Evolutionary conservation across 1,284 basidiomycete genomes (phyloP).

Genomic region (Cryptococcus jaspeensis): DNA sequence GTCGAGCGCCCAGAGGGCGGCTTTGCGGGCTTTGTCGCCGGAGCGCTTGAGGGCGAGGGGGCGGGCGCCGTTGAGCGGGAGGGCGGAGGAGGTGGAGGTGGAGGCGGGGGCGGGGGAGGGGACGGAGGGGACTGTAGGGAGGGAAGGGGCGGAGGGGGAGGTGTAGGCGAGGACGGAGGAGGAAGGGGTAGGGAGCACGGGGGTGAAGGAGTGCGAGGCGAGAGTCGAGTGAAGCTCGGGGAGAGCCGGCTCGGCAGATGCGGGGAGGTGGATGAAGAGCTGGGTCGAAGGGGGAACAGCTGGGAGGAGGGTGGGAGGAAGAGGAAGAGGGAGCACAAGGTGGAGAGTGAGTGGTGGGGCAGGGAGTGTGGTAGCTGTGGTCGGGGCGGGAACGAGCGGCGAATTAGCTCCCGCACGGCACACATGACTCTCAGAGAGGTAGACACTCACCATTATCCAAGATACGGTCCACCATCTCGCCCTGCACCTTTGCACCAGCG

Average conservation of each 20-base stretch:
- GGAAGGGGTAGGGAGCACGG: conserved; percentile 30
- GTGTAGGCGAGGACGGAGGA: conserved; percentile 34
- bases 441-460: conserved; percentile 49
- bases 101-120: conserved; percentile 17
- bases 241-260: conserved; percentile 17
- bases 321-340: conserved; percentile 47
- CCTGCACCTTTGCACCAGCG: conserved; percentile 30
- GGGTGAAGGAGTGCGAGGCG: conserved; percentile 28
- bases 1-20: conserved; percentile 51
- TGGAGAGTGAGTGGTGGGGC: conserved; percentile 40
- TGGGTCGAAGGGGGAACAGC: conserved; percentile 44
- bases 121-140: conserved; percentile 14
- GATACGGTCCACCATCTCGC: conserved; percentile 51
- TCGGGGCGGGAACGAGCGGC: not conserved
- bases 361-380: conserved; percentile 49
- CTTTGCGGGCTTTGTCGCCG: conserved; percentile 42
- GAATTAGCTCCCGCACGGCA: not conserved
- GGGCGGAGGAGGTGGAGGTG: conserved; percentile 1
- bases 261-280: conserved; percentile 41
- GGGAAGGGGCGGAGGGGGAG: conserved; percentile 30
- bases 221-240: conserved; percentile 26
- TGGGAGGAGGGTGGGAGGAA: conserved; percentile 38
- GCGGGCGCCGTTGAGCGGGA: conserved; percentile 10
- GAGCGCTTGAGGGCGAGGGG: conserved; percentile 43
- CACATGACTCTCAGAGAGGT: not conserved